These are phyloP conservation scores for Phytophthora macrochlamydospora DNA, from an alignment of 352 stramenopile species.

Conservation along the genomic window DNA sequence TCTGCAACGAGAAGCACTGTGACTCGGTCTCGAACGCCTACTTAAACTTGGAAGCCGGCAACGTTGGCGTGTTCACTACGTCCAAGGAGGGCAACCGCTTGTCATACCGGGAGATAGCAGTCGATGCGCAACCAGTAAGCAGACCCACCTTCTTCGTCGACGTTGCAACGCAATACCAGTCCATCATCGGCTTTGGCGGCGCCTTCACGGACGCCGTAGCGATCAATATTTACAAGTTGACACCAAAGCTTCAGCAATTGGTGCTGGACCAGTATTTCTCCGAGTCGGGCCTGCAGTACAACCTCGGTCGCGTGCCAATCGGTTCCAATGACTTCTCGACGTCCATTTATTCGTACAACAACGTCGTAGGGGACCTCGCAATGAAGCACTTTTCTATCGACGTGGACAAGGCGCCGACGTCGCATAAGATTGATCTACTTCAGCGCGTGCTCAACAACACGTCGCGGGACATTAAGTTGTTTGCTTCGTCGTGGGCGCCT, in stretches of 20 bases:
- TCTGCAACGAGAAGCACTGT: constrained; percentile 46
- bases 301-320: constrained; percentile 70
- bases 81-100: constrained; percentile 50
- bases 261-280: constrained; percentile 70
- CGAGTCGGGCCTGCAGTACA: constrained; percentile 62
- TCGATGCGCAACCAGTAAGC: constrained; percentile 15
- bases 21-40: constrained; percentile 35
- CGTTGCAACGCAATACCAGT: constrained; percentile 46
- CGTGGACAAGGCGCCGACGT: constrained; percentile 50
- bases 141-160: constrained; percentile 36
- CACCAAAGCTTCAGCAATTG: constrained; percentile 47
- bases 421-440: constrained; percentile 38
- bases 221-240: constrained; percentile 71
- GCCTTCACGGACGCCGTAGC: constrained; percentile 79
- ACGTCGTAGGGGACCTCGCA: constrained; percentile 34
- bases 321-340: constrained; percentile 77
- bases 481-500: constrained; percentile 74
- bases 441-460: constrained; percentile 38
- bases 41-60: constrained; percentile 19
- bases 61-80: constrained; percentile 53
- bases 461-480: constrained; percentile 47
- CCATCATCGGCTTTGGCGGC: constrained; percentile 82
- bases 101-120: constrained; percentile 26
- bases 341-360: constrained; percentile 48
- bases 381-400: constrained; percentile 69